phyloP scores from a whole-genome alignment of 768 basidiomycete species.

The Antrodiella citrinella region DNA sequence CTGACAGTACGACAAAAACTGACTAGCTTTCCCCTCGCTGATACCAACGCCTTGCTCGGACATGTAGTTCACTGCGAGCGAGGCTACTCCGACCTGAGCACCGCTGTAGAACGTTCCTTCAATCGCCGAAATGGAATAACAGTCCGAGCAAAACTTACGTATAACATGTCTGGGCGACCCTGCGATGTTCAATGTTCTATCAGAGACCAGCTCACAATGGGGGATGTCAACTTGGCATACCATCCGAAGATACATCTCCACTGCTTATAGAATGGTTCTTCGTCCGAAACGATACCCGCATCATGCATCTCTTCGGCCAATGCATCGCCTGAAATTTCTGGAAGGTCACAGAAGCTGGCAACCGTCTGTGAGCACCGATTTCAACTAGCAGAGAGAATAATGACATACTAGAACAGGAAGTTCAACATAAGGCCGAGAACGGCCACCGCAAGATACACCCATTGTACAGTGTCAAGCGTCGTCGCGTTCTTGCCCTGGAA shows the following conservation, averaged over 20 bases:
- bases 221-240: slow-evolving; percentile 8
- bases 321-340: slow-evolving; percentile 67
- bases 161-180: slow-evolving; percentile 61
- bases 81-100: slow-evolving; percentile 59
- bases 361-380: slow-evolving; percentile 2
- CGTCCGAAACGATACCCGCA: slow-evolving; percentile 31
- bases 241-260: slow-evolving; percentile 66
- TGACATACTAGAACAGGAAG: slow-evolving; percentile 51
- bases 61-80: slow-evolving; percentile 64
- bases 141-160: slow-evolving; percentile 31
- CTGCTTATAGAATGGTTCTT: slow-evolving; percentile 60
- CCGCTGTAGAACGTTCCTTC: slow-evolving; percentile 33
- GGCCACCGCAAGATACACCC: slow-evolving; percentile 61
- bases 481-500: slow-evolving; percentile 57
- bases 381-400: slow-evolving; percentile 1
- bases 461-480: slow-evolving; percentile 60
- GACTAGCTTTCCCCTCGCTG: slow-evolving; percentile 42
- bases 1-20: slow-evolving; percentile 66
- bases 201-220: not conserved
- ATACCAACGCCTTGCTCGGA: slow-evolving; percentile 54
- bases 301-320: slow-evolving; percentile 40
- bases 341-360: slow-evolving; percentile 57
- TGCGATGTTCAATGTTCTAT: too few relatives aligned
- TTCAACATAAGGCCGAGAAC: slow-evolving; percentile 57
- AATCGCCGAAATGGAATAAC: not conserved